These are phyloP conservation scores for Secale cereale DNA, from an alignment of 176 grass and related monocot genomes.

Conservation along the genomic window DNA sequence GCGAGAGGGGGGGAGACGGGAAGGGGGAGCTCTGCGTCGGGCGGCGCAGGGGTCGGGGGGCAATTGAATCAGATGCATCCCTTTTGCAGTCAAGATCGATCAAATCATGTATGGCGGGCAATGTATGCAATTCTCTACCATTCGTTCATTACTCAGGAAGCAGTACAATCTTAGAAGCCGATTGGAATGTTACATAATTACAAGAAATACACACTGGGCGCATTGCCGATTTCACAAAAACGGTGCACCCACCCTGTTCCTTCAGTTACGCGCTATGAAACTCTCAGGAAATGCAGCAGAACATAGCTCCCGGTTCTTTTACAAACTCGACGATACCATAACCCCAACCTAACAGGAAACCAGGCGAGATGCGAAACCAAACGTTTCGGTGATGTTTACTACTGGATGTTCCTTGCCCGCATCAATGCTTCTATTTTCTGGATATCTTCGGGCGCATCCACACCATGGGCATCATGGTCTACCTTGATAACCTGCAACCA, in stretches of 20 bases:
- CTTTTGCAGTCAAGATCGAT: not conserved
- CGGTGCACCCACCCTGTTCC: not conserved
- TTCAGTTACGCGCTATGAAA: not conserved
- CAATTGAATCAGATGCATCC: not conserved
- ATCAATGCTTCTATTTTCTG: constrained; percentile 86
- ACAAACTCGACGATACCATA: not conserved
- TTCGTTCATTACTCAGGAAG: not conserved
- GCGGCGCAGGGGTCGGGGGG: too few species aligned
- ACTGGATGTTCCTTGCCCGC: constrained; percentile 69
- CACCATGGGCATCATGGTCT: constrained; percentile 93
- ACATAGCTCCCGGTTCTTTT: not conserved
- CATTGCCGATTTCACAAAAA: not conserved
- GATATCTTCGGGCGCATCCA: constrained; percentile 81
- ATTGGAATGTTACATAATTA: not conserved
- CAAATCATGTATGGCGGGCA: not conserved
- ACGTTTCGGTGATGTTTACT: not conserved
- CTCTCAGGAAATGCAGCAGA: not conserved
- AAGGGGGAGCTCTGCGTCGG: too few species aligned
- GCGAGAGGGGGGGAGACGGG: too few species aligned
- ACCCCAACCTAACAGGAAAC: not conserved
- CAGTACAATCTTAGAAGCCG: not conserved
- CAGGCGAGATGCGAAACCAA: not conserved
- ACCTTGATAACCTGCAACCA: constrained; percentile 92
- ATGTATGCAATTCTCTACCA: not conserved
- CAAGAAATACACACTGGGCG: not conserved